Percentiles rank a stretch among this genome's conserved stretches.
Evolutionary conservation across 1,139 yeast species (phyloP).

Genomic region (Lipomyces yarrowii): DNA sequence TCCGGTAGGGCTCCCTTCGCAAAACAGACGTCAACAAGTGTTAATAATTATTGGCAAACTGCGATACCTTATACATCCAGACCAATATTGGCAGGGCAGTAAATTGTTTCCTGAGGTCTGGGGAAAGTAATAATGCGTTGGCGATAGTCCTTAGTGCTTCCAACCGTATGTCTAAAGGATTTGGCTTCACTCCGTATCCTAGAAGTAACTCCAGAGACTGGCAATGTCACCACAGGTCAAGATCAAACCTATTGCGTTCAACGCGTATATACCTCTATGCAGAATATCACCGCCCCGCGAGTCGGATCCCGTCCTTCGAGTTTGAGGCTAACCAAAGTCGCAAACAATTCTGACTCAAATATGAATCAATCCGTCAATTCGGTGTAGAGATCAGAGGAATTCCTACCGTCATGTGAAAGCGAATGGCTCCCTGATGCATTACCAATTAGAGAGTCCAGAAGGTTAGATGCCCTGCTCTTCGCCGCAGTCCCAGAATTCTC

Average conservation of each 20-base stretch:
- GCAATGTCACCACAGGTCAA: not conserved
- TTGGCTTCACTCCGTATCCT: not conserved
- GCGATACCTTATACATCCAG: constrained; percentile 12
- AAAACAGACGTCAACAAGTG: not conserved
- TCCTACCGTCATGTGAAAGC: not conserved
- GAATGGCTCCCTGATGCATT: not conserved
- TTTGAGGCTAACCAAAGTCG: not conserved
- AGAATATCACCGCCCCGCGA: not conserved
- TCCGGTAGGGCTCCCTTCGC: constrained; percentile 16
- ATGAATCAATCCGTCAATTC: not conserved
- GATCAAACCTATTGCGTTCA: not conserved
- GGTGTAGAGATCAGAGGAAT: not conserved
- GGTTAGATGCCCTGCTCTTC: not conserved
- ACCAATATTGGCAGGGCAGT: constrained; percentile 5
- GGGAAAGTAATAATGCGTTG: constrained; percentile 19
- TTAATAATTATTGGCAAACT: not conserved
- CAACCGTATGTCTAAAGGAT: not conserved
- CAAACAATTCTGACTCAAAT: not conserved
- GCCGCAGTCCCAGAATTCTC: not conserved
- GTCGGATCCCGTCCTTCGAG: not conserved
- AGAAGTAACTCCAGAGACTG: not conserved
- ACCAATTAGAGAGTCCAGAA: not conserved
- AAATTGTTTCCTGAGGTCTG: constrained; percentile 5
- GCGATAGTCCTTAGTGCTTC: constrained; percentile 21
- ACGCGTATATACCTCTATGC: not conserved